Base-by-base conservation (phyloP, 179 eudicot genomes). In the Nepenthes alata region DNA sequence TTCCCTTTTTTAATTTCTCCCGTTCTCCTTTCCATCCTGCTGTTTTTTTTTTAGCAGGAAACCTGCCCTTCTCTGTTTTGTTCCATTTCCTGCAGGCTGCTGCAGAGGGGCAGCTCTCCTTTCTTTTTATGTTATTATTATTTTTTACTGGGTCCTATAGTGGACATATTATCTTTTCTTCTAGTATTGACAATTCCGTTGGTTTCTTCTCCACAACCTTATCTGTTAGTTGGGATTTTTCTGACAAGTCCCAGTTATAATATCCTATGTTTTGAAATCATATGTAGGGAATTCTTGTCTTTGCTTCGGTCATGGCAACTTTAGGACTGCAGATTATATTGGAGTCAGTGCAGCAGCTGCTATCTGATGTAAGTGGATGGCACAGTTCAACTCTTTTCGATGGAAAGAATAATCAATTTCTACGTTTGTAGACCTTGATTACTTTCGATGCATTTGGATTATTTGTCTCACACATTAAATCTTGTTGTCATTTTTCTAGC, bases 301-400 rank as follows among this genome's bases (percentile, higher is more conserved):
- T 58, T 16, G 61, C 61, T 9, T 58, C 61, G 4, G 61, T 58
- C 16, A 58, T 58, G 61, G 61, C 61, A 37, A 58, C 61, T 11
- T 35, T 58, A 12, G 61, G 61, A 12, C 34, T 58, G 15, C 61
- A 58, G 49, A 58, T 58, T 39, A 58, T 58, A 4, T 35, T 58
- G 11, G 61, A 58, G 15, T 58, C 61, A 11, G 14, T 38, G 8
- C 61, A 16, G 25, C 47, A 58, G 10, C 61, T 58, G n/a, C 2
- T 47, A 2, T 9, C 53, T n/a, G 8, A 14, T 5, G 53, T 65
- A 53, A 44, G 12, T 16, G 37, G 4, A 41, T 4, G 14, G 57
- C 7, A 6, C 35, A 1, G 7, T 15, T 5, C 57, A 54, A 54
- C n/a, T 54, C n/a, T n/a, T 3, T 25, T 25, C 1, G 53, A 3